Conservation (phyloP, 257 asterid species). For the Cynanchum wilfordii region DNA sequence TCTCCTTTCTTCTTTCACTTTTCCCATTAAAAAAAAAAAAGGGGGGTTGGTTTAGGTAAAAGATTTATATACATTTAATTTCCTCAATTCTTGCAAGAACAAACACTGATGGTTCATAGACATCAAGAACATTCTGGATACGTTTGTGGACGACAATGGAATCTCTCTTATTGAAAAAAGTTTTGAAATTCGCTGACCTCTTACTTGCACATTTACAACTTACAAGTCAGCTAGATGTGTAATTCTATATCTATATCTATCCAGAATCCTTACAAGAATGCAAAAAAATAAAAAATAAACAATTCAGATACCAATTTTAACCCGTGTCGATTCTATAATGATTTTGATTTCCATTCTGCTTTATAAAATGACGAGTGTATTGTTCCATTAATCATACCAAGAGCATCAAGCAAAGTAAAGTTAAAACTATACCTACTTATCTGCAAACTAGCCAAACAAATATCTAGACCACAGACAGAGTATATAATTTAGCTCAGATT, state of each 20-base stretch:
- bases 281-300: not conserved
- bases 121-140: not conserved
- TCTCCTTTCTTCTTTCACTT: not conserved
- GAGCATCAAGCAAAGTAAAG: not conserved
- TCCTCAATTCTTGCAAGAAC: not conserved
- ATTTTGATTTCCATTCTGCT: not conserved
- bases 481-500: not conserved
- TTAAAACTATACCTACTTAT: not conserved
- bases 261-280: not conserved
- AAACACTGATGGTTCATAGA: not conserved
- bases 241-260: not conserved
- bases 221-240: slow-evolving; percentile 13
- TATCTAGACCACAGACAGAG: not conserved
- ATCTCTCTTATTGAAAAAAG: not conserved
- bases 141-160: slow-evolving; percentile 10
- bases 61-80: not conserved
- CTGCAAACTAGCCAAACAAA: not conserved
- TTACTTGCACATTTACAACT: slow-evolving; percentile 15
- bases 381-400: not conserved
- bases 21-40: not conserved
- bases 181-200: slow-evolving; percentile 14
- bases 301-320: not conserved
- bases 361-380: not conserved
- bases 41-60: not conserved
- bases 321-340: not conserved